Evolutionary conservation across 2,329 filamentous ascomycete species (phyloP), one percentile per base, ranked within the genome.

Genomic region (Neopestalotiopsis sp.): DNA sequence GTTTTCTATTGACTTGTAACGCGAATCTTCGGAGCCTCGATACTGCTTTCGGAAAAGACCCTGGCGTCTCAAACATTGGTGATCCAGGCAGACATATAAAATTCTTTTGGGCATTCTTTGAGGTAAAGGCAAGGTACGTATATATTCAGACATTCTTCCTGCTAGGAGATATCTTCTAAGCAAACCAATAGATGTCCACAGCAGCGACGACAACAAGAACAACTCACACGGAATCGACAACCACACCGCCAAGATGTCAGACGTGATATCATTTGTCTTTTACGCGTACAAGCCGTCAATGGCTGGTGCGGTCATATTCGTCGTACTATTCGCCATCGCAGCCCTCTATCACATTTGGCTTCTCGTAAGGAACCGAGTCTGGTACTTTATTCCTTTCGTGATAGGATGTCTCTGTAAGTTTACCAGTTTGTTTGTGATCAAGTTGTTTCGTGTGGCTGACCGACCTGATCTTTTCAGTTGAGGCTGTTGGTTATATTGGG

Each of bases 331-430:
- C 69, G 72, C 75, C 10, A 59, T 81, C 38, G 75, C 81, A 2
- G 77, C 82, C 0, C 38, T 74, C 0, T 65, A 79, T 0, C 84
- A 86, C 68, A 66, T 73, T 17, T 79, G 75, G 32, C 79, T 82
- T 58, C 71, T 86, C 38, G 30, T 82, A 42, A 75, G 73, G 20
- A 78, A 78, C 2, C 77, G 79, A 42, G 82, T 83, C 1, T 87
- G 84, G 83, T 88, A 85, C 74, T 84, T 86, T 72, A 82, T 84
- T 1, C 83, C 86, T 0, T 84, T 88, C 60, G 71, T 84, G 5
- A 75, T 88, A n/a, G 86, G 86, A n/a, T 83, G 84, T 24, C 67
- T 82, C n/a, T 86, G 85, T 87, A 78, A 74, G 78, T 76, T 65
- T 14, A 17, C 9, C 34, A 38, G 12, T 24, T 6, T 3, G 40